phyloP scores from a whole-genome alignment of 2,329 filamentous ascomycete genomes.

The Xylaria sp. region DNA sequence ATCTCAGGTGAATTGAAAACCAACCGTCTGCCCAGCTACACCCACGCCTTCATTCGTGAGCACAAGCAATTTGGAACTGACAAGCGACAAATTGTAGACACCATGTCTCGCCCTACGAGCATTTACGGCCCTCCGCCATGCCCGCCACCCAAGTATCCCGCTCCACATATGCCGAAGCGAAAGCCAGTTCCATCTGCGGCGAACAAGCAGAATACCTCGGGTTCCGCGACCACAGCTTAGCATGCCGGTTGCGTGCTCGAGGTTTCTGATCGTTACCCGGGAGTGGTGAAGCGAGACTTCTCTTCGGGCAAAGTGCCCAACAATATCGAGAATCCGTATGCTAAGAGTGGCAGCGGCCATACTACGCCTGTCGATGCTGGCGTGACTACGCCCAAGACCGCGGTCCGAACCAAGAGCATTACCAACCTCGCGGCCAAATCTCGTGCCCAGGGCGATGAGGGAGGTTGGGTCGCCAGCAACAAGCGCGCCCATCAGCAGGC shows the following conservation, averaged over 20 bases:
- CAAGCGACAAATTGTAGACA: background rate
- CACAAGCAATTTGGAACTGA: background rate
- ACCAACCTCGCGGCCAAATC: no score
- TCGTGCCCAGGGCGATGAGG: no score
- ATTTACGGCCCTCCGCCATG: background rate
- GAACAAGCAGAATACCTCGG: background rate
- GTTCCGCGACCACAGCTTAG: slow-evolving; percentile 1
- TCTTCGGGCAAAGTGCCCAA: background rate
- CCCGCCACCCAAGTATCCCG: slow-evolving; percentile 7
- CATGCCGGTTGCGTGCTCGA: background rate
- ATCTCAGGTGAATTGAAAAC: no score
- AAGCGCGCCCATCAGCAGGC: no score
- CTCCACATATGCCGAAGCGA: background rate
- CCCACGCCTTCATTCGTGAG: background rate
- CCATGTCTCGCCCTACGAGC: background rate
- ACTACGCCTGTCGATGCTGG: no score
- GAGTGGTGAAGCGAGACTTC: slow-evolving; percentile 9
- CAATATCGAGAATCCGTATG: no score
- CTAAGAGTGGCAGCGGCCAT: no score
- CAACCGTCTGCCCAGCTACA: no score
- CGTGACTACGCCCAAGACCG: background rate
- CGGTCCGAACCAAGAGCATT: no score
- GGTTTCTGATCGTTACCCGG: background rate
- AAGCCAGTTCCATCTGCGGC: no score
- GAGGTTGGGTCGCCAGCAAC: no score